These are phyloP conservation scores for Naganishia sp. DNA, from an alignment of 1,284 basidiomycete genomes.

Conservation along the genomic window DNA sequence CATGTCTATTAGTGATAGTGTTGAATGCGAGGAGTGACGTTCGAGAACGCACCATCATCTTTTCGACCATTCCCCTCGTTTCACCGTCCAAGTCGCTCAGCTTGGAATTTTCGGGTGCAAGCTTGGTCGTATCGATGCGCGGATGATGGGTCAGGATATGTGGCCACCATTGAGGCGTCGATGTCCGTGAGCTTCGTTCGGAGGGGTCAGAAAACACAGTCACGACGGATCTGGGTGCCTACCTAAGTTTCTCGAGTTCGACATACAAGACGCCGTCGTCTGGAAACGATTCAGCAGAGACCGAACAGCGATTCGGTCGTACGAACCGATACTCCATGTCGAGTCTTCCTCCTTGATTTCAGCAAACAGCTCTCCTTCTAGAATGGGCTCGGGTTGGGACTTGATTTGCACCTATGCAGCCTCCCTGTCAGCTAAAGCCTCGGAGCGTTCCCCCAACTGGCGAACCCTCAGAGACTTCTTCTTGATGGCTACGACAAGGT, in stretches of 20 bases:
- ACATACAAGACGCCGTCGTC: conserved; percentile 49
- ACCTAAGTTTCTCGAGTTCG: conserved; percentile 54
- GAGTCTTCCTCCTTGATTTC: conserved; percentile 95
- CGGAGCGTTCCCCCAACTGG: background rate
- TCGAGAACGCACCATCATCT: conserved; percentile 88
- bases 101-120: conserved; percentile 92
- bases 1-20: background rate
- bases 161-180: conserved; percentile 84
- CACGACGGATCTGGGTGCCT: conserved; percentile 29
- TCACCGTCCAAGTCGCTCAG: conserved; percentile 85
- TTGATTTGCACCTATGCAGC: conserved; percentile 69
- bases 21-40: background rate
- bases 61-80: conserved; percentile 92
- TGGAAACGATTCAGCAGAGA: conserved; percentile 19
- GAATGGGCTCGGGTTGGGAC: conserved; percentile 71
- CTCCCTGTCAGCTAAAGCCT: background rate
- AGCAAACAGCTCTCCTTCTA: conserved; percentile 87
- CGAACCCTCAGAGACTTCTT: conserved; percentile 71
- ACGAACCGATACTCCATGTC: conserved; percentile 90
- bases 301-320: background rate
- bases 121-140: conserved; percentile 95
- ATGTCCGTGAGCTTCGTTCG: conserved; percentile 23
- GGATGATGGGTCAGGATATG: conserved; percentile 93
- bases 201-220: conserved; percentile 25
- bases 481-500: conserved; percentile 73